Evolutionary conservation across 345 rosid genomes (phyloP), one percentile per base, ranked within the genome.

Genomic region (Anastatica hierochuntica): DNA sequence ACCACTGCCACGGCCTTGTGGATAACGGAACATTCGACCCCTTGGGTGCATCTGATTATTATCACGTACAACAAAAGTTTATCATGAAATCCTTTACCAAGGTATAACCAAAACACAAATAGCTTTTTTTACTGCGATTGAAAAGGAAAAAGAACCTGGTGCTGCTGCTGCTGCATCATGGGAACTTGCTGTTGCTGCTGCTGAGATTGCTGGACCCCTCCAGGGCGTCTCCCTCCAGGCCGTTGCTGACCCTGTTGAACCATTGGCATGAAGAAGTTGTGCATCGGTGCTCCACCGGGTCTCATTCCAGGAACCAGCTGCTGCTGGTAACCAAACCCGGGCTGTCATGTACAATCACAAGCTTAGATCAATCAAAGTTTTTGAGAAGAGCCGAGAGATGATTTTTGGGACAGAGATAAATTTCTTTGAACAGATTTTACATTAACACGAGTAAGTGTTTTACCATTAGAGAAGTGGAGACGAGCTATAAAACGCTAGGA

Each of bases 231-330:
- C 41, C 86, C 88, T 44, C 89, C 86, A 20, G 89, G 88, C 20
- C 89, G 95, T 63, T 88, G 89, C 69, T 78, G 97, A 39, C 72
- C 94, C 77, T 78, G 95, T 71, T 79, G 97, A 62, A 80, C 97
- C 94, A 90, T 86, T 5, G 95, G 97, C 76, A 86, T 73, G 69
- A 77, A 82, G 79, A 72, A 88, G 64, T 82, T 88, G 35, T 82
- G 83, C 67, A 72, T 72, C 17, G 83, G 96, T 11, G 64, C 82
- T 11, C 74, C 88, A 43, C 82, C 88, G 43, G 90, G 94, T 62
- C 92, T 79, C 96, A 90, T 82, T 18, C 96, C 98, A 45, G 95
- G 95, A 69, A 90, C 85, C 43, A 84, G 88, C 73, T 87, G 96
- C 76, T 82, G 98, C 63, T 90, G 98, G 78, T 79, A 87, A 30